Evolutionary conservation across 1,284 basidiomycete species (phyloP), one percentile per base, ranked within the genome.

Genomic region (Afroboletus lepidellus): DNA sequence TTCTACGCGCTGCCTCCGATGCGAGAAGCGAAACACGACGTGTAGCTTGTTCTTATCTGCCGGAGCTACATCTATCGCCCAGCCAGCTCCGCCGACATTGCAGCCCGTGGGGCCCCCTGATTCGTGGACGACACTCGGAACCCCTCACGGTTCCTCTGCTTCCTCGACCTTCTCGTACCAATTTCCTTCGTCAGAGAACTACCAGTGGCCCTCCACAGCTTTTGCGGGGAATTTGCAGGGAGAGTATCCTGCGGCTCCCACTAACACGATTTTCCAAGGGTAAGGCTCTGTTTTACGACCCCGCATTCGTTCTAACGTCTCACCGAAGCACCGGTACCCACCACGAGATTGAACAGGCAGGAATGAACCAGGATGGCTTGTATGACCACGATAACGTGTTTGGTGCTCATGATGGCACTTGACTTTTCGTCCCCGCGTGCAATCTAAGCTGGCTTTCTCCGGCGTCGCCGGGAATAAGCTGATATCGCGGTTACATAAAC

Each of bases 1-100:
- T n/a, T 57, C 63, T 1, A 47, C 32, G 3, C 41, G 44, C 1
- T 65, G 63, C 27, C 15, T 21, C 33, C 65, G 63, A 46, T 65
- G 63, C 41, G 48, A 53, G 49, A 54, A 29, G 39, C 50, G 49
- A 7, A 18, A 50, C 21, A 46, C 25, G 0, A 11, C 6, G 0
- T 69, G 63, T 24, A 69, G 67, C 16, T 24, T 66, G 32, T 68
- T 64, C 29, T 8, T 32, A 8, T 21, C 54, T 18, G 39, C 41
- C 7, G 51, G 54, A 18, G 47, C 51, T 6, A 25, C 50, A 16
- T 13, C 29, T 15, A 7, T 27, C 25, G 25, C 41, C 15, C 50
- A 65, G 41, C 54, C 48, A 34, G 57, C 39, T 37, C 46, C 51
- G n/a, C 27, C 41, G 13, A 18, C 43, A 13, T 8, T 41, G 52